A percentile compares a stretch with the other conserved stretches of the same genome.
Evolutionary conservation across 139 green algal genomes (phyloP).

Genomic region (Micromonas commoda): DNA sequence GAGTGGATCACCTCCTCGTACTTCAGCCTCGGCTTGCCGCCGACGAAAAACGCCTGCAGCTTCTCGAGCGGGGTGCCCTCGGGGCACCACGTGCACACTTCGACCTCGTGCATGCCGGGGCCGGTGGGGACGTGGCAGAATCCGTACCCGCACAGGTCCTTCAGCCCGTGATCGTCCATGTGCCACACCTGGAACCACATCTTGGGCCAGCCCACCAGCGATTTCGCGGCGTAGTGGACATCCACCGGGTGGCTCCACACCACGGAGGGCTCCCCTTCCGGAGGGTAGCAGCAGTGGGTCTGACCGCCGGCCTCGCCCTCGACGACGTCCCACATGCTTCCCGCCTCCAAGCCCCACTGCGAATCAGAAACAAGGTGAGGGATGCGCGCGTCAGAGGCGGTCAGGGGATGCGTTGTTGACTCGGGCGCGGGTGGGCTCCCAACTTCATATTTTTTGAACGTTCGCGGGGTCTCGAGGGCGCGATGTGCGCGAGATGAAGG

Average conservation of each 20-base stretch:
- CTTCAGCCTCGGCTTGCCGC: constrained; percentile 56
- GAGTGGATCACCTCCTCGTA: constrained; percentile 59
- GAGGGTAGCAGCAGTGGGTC: constrained; percentile 42
- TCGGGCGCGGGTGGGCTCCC: background rate
- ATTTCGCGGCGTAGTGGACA: constrained; percentile 57
- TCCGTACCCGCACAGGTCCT: constrained; percentile 71
- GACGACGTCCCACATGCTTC: constrained; percentile 60
- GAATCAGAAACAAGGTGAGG: background rate
- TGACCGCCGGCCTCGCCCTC: constrained; percentile 60
- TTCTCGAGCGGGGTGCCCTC: constrained; percentile 55
- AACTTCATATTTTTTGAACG: background rate
- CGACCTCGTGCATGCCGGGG: constrained; percentile 56
- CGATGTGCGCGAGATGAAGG: too few species aligned
- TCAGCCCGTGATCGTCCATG: constrained; percentile 56
- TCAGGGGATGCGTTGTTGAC: background rate
- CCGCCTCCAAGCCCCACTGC: constrained; percentile 31
- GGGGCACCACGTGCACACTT: constrained; percentile 62
- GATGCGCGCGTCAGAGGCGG: background rate
- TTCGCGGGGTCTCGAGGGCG: too few species aligned
- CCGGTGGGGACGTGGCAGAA: constrained; percentile 67
- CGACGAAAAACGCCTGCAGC: constrained; percentile 56
- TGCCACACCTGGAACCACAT: constrained; percentile 73
- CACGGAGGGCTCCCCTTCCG: background rate
- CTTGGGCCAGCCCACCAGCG: constrained; percentile 56
- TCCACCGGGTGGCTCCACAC: constrained; percentile 69